Percentiles rank a stretch among this genome's conserved stretches.
Conservation (phyloP, 164 flowering plant genomes). For the Saururus chinensis region DNA sequence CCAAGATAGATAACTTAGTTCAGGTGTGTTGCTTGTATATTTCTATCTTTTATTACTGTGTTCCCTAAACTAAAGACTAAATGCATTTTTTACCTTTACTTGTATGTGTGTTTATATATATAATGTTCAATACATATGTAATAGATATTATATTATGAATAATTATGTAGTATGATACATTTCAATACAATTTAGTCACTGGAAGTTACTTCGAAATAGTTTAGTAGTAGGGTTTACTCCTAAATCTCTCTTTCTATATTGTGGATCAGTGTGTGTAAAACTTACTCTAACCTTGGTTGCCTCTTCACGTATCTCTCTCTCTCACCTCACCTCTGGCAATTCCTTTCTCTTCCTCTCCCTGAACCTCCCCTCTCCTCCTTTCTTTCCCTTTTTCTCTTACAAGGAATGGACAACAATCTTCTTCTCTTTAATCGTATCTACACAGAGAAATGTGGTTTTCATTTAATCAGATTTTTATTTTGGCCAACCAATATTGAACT, state of each 20-base stretch:
- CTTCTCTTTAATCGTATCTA: no score
- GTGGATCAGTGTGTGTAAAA: neutral
- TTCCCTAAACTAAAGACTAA: neutral
- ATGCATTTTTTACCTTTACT: neutral
- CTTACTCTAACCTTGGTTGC: neutral
- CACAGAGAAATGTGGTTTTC: no score
- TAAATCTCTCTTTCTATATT: neutral
- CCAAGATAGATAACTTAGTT: constrained; percentile 88
- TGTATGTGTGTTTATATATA: no score
- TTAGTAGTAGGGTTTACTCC: neutral
- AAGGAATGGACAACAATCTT: no score
- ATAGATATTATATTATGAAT: no score
- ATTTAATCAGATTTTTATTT: no score
- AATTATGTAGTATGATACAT: no score
- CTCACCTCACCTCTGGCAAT: neutral
- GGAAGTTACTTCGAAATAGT: neutral
- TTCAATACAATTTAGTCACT: no score
- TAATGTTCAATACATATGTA: no score
- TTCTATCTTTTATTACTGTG: neutral
- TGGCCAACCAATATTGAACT: no score
- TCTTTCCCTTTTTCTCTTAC: neutral
- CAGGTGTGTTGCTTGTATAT: constrained; percentile 39
- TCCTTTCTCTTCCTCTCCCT: neutral
- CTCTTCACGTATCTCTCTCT: neutral
- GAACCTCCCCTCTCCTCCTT: neutral